Conservation (phyloP, 306 rosid genomes). For the Purshia tridentata region DNA sequence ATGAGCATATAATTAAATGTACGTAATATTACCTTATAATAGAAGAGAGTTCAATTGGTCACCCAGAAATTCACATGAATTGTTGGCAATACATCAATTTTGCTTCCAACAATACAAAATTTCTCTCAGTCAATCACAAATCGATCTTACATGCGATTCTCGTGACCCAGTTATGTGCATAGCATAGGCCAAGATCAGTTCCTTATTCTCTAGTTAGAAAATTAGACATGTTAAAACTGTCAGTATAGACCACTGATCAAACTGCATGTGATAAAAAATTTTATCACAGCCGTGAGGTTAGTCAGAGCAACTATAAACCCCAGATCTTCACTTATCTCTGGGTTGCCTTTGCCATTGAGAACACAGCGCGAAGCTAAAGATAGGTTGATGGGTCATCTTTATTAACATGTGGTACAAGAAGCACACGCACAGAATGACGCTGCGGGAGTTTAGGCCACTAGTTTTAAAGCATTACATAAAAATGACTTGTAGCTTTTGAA, state of each 20-base stretch:
- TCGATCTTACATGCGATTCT: not conserved
- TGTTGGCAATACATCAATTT: slow-evolving; percentile 11
- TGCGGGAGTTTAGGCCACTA: slow-evolving; percentile 12
- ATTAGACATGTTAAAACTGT: too few species aligned
- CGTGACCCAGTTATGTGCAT: not conserved
- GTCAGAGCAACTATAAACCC: too few species aligned
- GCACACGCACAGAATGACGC: not conserved
- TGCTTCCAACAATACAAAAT: not conserved
- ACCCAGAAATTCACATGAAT: slow-evolving; percentile 30
- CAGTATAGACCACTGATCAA: too few species aligned
- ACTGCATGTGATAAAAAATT: too few species aligned
- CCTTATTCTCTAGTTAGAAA: too few species aligned
- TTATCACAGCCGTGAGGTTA: too few species aligned
- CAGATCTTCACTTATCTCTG: too few species aligned
- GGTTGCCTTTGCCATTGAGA: too few species aligned
- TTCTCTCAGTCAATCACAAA: slow-evolving; percentile 4
- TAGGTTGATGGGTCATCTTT: not conserved
- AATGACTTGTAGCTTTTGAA: slow-evolving; percentile 3
- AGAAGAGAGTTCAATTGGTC: slow-evolving; percentile 2
- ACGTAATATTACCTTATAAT: not conserved
- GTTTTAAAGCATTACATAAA: not conserved
- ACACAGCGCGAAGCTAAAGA: not conserved
- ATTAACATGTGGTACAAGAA: not conserved
- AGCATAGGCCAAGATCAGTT: too few species aligned
- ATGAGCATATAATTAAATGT: not conserved